Conservation (phyloP, 768 basidiomycete genomes). For the Cystofilobasidium macerans region DNA sequence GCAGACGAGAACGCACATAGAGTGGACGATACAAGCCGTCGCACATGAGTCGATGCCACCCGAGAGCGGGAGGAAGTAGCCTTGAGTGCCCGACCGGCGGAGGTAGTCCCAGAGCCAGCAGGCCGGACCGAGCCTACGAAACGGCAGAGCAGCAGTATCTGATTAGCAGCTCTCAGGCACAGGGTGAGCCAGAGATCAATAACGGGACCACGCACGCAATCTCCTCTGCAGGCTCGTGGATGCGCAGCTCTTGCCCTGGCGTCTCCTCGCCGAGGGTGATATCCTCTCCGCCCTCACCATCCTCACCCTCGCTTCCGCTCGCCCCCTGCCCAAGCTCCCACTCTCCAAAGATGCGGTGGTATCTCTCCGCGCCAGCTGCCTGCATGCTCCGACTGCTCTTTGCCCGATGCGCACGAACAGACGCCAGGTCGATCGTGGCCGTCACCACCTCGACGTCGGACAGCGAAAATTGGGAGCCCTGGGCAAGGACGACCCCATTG, state of each 20-base stretch:
- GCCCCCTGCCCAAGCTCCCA: slow-evolving; percentile 63
- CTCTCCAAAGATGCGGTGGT: slow-evolving; percentile 70
- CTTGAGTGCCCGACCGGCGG: slow-evolving; percentile 79
- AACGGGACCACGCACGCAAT: slow-evolving; percentile 62
- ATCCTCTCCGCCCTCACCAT: slow-evolving; percentile 37
- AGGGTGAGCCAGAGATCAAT: background rate
- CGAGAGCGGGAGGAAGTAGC: slow-evolving; percentile 88
- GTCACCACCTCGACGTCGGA: slow-evolving; percentile 92
- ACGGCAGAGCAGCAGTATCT: background rate
- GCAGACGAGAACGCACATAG: slow-evolving; percentile 85
- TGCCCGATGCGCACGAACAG: slow-evolving; percentile 80
- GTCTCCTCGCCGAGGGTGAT: slow-evolving; percentile 41
- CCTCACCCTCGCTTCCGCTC: slow-evolving; percentile 45
- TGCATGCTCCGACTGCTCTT: slow-evolving; percentile 80
- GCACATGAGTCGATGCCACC: slow-evolving; percentile 98
- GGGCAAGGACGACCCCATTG: slow-evolving; percentile 83
- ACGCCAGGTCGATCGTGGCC: slow-evolving; percentile 93
- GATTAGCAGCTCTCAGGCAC: background rate
- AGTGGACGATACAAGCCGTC: slow-evolving; percentile 87
- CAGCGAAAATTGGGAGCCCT: slow-evolving; percentile 93
- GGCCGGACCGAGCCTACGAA: slow-evolving; percentile 73
- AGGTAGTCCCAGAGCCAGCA: slow-evolving; percentile 99
- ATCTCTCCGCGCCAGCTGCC: slow-evolving; percentile 61
- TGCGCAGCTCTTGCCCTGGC: slow-evolving; percentile 50
- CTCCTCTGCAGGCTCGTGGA: slow-evolving; percentile 86